These are phyloP conservation scores for Amyloporia xantha DNA, from an alignment of 768 basidiomycete genomes.

Conservation along the genomic window DNA sequence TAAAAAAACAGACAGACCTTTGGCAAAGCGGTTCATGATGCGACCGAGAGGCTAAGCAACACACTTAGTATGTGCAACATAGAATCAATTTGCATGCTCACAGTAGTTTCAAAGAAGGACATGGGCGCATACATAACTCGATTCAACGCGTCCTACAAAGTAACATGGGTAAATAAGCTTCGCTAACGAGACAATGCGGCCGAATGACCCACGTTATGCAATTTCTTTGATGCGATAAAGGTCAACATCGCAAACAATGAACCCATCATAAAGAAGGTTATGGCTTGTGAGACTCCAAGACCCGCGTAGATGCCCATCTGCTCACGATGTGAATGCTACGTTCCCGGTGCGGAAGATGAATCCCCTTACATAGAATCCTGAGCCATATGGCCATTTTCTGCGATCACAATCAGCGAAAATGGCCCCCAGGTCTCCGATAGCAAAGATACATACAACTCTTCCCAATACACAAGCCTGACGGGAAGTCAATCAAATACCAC, in stretches of 20 bases:
- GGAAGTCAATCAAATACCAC: conserved; percentile 3
- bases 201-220: conserved; percentile 55
- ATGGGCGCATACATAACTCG: conserved; percentile 81
- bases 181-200: neutral
- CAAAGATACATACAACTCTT: conserved; percentile 42
- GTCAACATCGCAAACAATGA: conserved; percentile 57
- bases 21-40: conserved; percentile 87
- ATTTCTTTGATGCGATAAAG: conserved; percentile 65
- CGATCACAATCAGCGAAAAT: conserved; percentile 11
- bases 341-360: neutral
- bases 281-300: conserved; percentile 64
- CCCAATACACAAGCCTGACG: conserved; percentile 78
- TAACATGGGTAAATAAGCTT: neutral
- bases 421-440: neutral
- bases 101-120: conserved; percentile 86
- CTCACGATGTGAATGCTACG: conserved; percentile 1
- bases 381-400: conserved; percentile 48
- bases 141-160: conserved; percentile 46
- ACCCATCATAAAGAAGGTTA: conserved; percentile 65
- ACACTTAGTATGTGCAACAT: too few species aligned
- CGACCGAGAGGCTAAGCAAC: conserved; percentile 74
- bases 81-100: conserved; percentile 24
- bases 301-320: conserved; percentile 81
- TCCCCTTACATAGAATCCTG: conserved; percentile 64
- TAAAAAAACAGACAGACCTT: conserved; percentile 50